Evolutionary conservation across 1,284 basidiomycete species (phyloP).

Genomic region (Tilletia horrida): DNA sequence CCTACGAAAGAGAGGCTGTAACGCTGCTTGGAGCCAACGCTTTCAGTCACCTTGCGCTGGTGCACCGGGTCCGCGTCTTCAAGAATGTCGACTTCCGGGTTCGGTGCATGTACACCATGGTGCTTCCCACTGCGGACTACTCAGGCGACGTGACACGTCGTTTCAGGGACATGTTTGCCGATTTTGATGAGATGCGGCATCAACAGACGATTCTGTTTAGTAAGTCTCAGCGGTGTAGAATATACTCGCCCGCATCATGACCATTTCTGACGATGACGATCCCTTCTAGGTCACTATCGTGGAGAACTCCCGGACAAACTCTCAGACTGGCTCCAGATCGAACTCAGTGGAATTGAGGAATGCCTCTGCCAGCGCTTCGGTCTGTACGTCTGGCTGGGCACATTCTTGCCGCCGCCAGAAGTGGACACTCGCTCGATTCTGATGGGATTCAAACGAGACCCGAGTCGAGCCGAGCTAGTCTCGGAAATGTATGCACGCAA

Average conservation of each 20-base stretch:
- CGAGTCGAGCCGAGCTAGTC: neutral
- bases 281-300: neutral
- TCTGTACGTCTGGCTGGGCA: neutral
- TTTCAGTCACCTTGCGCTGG: neutral
- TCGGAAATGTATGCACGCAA: neutral
- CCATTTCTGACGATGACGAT: neutral
- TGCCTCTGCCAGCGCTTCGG: slow-evolving; percentile 1
- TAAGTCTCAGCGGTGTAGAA: neutral
- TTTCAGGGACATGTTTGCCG: slow-evolving; percentile 1
- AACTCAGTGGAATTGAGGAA: neutral
- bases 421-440: neutral
- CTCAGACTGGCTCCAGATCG: neutral
- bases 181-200: neutral
- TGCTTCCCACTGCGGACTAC: neutral
- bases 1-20: neutral
- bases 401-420: slow-evolving; percentile 2
- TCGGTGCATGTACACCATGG: neutral
- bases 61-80: neutral
- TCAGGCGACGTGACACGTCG: neutral
- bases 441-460: neutral
- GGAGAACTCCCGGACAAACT: slow-evolving; percentile 1
- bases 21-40: neutral
- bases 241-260: no score
- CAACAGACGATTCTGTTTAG: neutral
- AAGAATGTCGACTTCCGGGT: neutral